Conservation (phyloP, 192 early-diverging fungal species). For the Cetraspora pellucida region DNA sequence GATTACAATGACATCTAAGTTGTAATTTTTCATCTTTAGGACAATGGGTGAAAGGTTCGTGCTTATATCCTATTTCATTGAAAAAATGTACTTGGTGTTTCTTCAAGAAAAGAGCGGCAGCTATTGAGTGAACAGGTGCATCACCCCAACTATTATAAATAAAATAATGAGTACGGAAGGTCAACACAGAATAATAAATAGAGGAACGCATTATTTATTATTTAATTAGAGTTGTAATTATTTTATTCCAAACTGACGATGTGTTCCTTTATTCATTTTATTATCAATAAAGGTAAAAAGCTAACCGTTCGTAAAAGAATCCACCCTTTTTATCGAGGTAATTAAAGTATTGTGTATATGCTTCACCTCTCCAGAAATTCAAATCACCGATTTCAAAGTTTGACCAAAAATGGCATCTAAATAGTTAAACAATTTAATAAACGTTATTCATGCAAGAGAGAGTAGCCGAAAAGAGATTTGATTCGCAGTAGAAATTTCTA, state of each 20-base stretch:
- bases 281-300: no score
- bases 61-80: conserved; percentile 73
- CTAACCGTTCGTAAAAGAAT: conserved; percentile 80
- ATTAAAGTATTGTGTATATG: conserved; percentile 70
- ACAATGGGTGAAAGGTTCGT: conserved; percentile 64
- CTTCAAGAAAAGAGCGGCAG: conserved; percentile 59
- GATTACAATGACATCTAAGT: conserved; percentile 55
- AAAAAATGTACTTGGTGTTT: conserved; percentile 73
- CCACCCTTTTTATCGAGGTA: conserved; percentile 75
- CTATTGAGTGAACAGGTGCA: conserved; percentile 75
- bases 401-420: conserved; percentile 82
- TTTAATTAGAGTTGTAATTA: neutral
- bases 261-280: no score
- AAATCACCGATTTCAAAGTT: conserved; percentile 82
- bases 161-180: no score
- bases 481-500: no score
- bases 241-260: neutral
- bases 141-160: conserved; percentile 65
- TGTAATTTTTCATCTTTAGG: conserved; percentile 50
- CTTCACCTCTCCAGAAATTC: conserved; percentile 65
- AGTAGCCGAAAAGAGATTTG: no score
- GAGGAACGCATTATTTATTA: neutral
- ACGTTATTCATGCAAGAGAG: no score
- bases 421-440: neutral
- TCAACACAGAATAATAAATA: neutral